These are phyloP conservation scores for Erysimum cheiranthoides DNA, from an alignment of 345 rosid species.

Conservation along the genomic window DNA sequence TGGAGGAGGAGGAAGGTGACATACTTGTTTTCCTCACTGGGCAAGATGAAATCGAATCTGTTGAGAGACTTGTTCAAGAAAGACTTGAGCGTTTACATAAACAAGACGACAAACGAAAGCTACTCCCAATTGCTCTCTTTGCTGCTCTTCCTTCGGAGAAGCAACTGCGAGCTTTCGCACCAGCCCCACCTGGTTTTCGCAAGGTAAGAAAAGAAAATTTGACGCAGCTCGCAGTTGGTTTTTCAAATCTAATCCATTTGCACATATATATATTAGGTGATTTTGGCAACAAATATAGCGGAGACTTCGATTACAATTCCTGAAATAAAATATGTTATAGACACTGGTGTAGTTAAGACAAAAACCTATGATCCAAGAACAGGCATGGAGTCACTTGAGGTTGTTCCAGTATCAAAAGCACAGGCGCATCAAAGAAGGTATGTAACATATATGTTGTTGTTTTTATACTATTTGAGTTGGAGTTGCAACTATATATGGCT, in stretches of 20 bases:
- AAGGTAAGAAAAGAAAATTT: conserved; percentile 56
- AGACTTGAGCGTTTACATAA: conserved; percentile 68
- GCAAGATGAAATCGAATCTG: conserved; percentile 95
- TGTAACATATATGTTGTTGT: not conserved
- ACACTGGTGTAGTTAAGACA: conserved; percentile 91
- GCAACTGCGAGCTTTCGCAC: conserved; percentile 77
- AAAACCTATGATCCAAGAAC: conserved; percentile 78
- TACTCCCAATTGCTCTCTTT: conserved; percentile 68
- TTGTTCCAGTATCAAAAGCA: conserved; percentile 86
- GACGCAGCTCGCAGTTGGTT: no score
- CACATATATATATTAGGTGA: conserved; percentile 55
- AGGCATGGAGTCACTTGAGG: conserved; percentile 83
- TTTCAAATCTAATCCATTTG: not conserved
- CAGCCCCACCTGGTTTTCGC: conserved; percentile 74
- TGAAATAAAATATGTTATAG: conserved; percentile 90
- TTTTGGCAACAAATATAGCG: conserved; percentile 91
- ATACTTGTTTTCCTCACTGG: conserved; percentile 89
- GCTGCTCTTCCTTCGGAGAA: conserved; percentile 93
- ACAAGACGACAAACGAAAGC: conserved; percentile 48
- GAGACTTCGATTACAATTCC: conserved; percentile 97
- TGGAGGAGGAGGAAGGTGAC: conserved; percentile 84
- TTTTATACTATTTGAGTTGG: no score
- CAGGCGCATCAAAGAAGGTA: conserved; percentile 95
- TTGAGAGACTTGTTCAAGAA: conserved; percentile 74
- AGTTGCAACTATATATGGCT: not conserved